Percentiles rank a stretch among this genome's conserved stretches.
Evolutionary conservation across 108 stramenopile species (phyloP).

Genomic region (Skeletonema tropicum): DNA sequence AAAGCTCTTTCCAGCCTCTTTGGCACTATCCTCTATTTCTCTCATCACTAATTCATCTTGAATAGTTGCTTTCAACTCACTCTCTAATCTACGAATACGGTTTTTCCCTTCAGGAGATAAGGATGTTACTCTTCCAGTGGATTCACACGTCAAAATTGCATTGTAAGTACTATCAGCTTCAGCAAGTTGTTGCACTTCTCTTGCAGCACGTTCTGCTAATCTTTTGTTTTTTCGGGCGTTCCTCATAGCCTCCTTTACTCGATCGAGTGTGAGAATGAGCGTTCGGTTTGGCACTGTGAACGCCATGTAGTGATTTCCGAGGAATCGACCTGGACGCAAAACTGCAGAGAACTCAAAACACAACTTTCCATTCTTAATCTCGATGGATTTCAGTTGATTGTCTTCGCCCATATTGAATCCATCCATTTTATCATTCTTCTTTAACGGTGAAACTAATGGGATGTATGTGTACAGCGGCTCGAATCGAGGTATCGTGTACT

Average conservation of each 20-base stretch:
- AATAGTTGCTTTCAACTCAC: constrained; percentile 42
- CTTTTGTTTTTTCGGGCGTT: constrained; percentile 78
- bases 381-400: constrained; percentile 73
- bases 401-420: constrained; percentile 89
- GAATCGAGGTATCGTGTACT: constrained; percentile 39
- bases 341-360: constrained; percentile 82
- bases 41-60: constrained; percentile 29
- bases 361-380: constrained; percentile 77
- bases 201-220: constrained; percentile 53
- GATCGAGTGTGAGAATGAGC: constrained; percentile 83
- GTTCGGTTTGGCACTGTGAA: constrained; percentile 86
- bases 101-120: constrained; percentile 42
- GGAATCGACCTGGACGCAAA: constrained; percentile 82
- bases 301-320: constrained; percentile 88
- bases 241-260: constrained; percentile 78
- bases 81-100: constrained; percentile 40
- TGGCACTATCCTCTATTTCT: constrained; percentile 26
- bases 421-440: constrained; percentile 72
- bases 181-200: constrained; percentile 42
- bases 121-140: constrained; percentile 17
- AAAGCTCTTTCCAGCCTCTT: constrained; percentile 59
- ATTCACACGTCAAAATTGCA: constrained; percentile 16
- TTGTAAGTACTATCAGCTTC: constrained; percentile 11
- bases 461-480: constrained; percentile 81
- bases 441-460: constrained; percentile 84